These are phyloP conservation scores for Lichtheimia ornata DNA, from an alignment of 371 early-diverging fungal species.

Conservation along the genomic window DNA sequence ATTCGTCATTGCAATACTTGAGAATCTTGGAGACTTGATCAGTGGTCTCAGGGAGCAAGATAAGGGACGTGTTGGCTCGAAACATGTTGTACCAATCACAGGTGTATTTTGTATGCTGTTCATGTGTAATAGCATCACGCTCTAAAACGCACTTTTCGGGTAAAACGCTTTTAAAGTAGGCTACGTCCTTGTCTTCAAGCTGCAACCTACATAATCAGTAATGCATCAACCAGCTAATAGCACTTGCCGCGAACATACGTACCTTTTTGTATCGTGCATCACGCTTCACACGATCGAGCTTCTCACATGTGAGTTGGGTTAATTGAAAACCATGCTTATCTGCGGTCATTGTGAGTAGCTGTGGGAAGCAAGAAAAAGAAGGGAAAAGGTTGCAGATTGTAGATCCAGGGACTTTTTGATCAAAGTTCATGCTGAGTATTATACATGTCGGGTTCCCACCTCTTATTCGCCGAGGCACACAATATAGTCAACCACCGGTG, in stretches of 20 bases:
- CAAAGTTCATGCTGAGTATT: too few relatives aligned
- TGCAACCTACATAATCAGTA: conserved; percentile 12
- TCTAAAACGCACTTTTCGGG: conserved; percentile 28
- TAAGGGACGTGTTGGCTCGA: conserved; percentile 70
- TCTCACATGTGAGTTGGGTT: conserved; percentile 35
- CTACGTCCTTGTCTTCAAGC: conserved; percentile 58
- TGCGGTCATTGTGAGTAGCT: conserved; percentile 3
- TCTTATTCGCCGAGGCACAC: too few relatives aligned
- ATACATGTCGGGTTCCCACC: too few relatives aligned
- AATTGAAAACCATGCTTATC: conserved; percentile 33
- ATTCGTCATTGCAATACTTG: conserved; percentile 80
- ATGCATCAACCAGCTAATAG: background rate
- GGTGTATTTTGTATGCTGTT: conserved; percentile 53
- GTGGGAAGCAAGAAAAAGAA: background rate
- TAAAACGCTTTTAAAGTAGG: conserved; percentile 54
- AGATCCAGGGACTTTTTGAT: too few relatives aligned
- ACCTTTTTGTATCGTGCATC: conserved; percentile 55
- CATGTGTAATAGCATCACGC: conserved; percentile 20
- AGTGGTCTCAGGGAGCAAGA: conserved; percentile 81
- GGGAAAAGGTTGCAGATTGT: background rate
- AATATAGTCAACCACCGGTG: too few relatives aligned
- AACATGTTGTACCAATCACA: conserved; percentile 90
- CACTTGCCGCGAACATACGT: background rate
- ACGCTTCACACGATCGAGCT: conserved; percentile 36
- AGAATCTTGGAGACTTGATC: conserved; percentile 83